phyloP scores from a whole-genome alignment of 2,329 filamentous ascomycete species.

The Aspergillus intermedius region DNA sequence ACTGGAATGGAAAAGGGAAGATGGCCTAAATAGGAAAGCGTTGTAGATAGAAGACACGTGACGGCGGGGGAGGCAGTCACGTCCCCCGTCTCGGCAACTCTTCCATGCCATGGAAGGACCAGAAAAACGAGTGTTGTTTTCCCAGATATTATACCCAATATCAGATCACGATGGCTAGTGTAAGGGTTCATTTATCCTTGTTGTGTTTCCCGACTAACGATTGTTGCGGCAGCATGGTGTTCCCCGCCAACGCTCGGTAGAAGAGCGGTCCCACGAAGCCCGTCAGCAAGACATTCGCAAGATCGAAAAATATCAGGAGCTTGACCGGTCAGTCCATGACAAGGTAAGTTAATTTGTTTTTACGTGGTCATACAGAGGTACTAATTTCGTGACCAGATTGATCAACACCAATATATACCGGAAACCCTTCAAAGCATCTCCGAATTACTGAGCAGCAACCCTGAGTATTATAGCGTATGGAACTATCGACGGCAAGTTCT shows the following conservation, averaged over 20 bases:
- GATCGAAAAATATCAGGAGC: slow-evolving; percentile 66
- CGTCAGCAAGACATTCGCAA: slow-evolving; percentile 64
- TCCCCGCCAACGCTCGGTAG: slow-evolving; percentile 57
- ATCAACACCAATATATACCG: slow-evolving; percentile 33
- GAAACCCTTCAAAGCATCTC: slow-evolving; percentile 40
- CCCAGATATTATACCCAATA: neutral
- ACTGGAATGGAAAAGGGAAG: neutral
- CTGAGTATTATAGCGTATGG: slow-evolving; percentile 46
- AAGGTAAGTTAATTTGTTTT: slow-evolving; percentile 45
- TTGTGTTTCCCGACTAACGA: slow-evolving; percentile 9
- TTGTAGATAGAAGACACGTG: slow-evolving; percentile 2
- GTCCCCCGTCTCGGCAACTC: neutral
- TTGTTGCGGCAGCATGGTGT: slow-evolving; percentile 66
- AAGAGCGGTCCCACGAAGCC: slow-evolving; percentile 61
- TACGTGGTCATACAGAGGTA: neutral
- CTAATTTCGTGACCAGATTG: slow-evolving; percentile 27
- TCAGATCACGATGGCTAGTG: slow-evolving; percentile 25
- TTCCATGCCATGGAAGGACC: neutral
- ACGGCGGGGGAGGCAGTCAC: slow-evolving; percentile 1
- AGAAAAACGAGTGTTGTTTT: neutral
- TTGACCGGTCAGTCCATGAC: slow-evolving; percentile 62
- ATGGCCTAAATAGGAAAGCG: neutral
- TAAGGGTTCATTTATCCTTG: slow-evolving; percentile 7
- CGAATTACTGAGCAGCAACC: slow-evolving; percentile 39
- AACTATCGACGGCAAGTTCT: slow-evolving; percentile 61